Evolutionary conservation across 768 basidiomycete genomes (phyloP).

Genomic region (Boletus tomentosulus): DNA sequence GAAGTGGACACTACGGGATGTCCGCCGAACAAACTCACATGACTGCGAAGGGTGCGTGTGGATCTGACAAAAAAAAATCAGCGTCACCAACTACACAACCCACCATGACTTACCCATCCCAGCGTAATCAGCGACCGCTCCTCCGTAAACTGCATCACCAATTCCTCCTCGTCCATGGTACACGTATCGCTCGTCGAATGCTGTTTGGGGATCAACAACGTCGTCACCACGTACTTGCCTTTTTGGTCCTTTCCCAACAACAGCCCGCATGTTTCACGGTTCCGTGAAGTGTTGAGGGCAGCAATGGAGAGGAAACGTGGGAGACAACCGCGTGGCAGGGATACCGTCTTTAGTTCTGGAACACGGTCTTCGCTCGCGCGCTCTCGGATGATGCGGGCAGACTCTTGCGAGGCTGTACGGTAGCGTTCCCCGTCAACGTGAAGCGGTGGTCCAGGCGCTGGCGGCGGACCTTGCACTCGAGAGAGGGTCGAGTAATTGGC

Average conservation of each 20-base stretch:
- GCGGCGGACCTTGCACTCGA: slow-evolving; percentile 23
- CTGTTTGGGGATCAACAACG: slow-evolving; percentile 84
- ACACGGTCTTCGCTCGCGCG: slow-evolving; percentile 28
- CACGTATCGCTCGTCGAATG: slow-evolving; percentile 89
- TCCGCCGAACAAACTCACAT: slow-evolving; percentile 42
- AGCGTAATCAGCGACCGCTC: slow-evolving; percentile 77
- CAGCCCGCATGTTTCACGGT: slow-evolving; percentile 84
- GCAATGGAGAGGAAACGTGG: slow-evolving; percentile 75
- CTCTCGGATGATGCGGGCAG: slow-evolving; percentile 32
- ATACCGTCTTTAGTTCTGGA: slow-evolving; percentile 56
- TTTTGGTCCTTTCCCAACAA: slow-evolving; percentile 66
- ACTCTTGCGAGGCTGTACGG: slow-evolving; percentile 33
- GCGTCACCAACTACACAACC: background rate
- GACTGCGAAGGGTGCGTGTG: slow-evolving; percentile 91
- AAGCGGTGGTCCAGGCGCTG: slow-evolving; percentile 21
- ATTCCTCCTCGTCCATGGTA: slow-evolving; percentile 86
- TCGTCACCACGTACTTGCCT: slow-evolving; percentile 67
- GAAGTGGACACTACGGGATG: background rate
- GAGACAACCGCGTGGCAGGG: slow-evolving; percentile 70
- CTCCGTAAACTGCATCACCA: slow-evolving; percentile 82
- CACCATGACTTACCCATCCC: slow-evolving; percentile 70
- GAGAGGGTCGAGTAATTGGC: slow-evolving; percentile 26
- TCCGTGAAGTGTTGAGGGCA: slow-evolving; percentile 68
- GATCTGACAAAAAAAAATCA: slow-evolving; percentile 47
- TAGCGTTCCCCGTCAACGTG: slow-evolving; percentile 26